These are phyloP conservation scores for Curvularia spicifera DNA, from an alignment of 2,329 filamentous ascomycete genomes.

Conservation along the genomic window DNA sequence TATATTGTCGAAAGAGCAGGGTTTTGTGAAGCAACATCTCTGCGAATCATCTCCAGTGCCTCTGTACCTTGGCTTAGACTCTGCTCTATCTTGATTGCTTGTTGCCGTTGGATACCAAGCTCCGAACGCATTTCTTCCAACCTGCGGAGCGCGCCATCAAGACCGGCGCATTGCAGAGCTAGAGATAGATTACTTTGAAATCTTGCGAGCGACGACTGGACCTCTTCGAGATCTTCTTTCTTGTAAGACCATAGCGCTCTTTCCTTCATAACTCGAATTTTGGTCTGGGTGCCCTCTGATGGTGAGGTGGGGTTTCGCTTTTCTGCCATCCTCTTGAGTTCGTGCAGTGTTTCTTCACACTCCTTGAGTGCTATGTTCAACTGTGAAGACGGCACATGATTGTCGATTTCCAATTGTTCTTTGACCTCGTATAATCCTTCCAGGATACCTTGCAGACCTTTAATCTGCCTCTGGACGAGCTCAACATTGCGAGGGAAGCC, in stretches of 20 bases:
- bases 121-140: not conserved
- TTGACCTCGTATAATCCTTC: conserved; percentile 10
- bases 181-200: not conserved
- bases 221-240: conserved; percentile 1
- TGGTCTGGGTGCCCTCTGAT: not conserved
- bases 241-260: not conserved
- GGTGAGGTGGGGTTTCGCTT: not conserved
- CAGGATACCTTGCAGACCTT: conserved; percentile 14
- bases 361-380: conserved; percentile 9
- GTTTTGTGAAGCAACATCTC: not conserved
- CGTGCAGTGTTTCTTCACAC: not conserved
- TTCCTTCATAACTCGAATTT: not conserved
- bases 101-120: not conserved
- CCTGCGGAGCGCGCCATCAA: not conserved
- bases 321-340: conserved; percentile 2
- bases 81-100: not conserved
- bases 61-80: not conserved
- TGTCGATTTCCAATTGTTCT: conserved; percentile 11
- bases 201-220: not conserved
- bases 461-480: conserved; percentile 1
- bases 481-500: conserved; percentile 16
- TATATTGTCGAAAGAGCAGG: not conserved
- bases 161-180: not conserved
- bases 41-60: not conserved
- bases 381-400: conserved; percentile 12